Conservation (phyloP, 768 basidiomycete species). For the Sporobolomyces roseus region DNA sequence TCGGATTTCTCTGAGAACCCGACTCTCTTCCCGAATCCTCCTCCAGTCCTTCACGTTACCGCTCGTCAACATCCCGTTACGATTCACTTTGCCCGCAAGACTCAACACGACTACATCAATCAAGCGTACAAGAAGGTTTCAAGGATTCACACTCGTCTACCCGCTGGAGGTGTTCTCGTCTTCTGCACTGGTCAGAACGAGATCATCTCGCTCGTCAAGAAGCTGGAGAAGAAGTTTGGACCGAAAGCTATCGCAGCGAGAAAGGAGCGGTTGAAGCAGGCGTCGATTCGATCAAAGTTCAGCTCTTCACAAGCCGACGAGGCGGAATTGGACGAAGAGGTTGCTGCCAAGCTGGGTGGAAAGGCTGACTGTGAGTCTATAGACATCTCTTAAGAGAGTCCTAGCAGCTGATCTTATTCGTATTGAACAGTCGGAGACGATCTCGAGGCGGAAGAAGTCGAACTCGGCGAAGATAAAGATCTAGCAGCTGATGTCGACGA, state of each 20-base stretch:
- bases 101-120: conserved; percentile 76
- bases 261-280: conserved; percentile 49
- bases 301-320: background rate
- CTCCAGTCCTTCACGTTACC: conserved; percentile 84
- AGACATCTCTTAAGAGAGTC: too few species aligned
- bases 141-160: conserved; percentile 88
- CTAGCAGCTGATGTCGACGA: conserved; percentile 49
- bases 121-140: conserved; percentile 84
- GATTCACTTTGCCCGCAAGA: conserved; percentile 83
- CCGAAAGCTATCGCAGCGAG: conserved; percentile 60
- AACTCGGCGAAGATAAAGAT: conserved; percentile 56
- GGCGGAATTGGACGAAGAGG: conserved; percentile 32
- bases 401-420: background rate
- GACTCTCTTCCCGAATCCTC: conserved; percentile 71
- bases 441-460: conserved; percentile 75
- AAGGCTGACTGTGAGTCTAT: conserved; percentile 10
- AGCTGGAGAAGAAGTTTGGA: conserved; percentile 73
- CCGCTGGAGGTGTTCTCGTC: conserved; percentile 85
- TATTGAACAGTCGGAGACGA: conserved; percentile 55
- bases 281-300: conserved; percentile 1
- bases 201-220: conserved; percentile 76
- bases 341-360: conserved; percentile 22
- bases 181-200: conserved; percentile 96
- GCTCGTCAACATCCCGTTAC: conserved; percentile 94
- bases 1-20: conserved; percentile 85